Base-by-base conservation (phyloP, 1,284 basidiomycete species). In the Trametes versicolor region DNA sequence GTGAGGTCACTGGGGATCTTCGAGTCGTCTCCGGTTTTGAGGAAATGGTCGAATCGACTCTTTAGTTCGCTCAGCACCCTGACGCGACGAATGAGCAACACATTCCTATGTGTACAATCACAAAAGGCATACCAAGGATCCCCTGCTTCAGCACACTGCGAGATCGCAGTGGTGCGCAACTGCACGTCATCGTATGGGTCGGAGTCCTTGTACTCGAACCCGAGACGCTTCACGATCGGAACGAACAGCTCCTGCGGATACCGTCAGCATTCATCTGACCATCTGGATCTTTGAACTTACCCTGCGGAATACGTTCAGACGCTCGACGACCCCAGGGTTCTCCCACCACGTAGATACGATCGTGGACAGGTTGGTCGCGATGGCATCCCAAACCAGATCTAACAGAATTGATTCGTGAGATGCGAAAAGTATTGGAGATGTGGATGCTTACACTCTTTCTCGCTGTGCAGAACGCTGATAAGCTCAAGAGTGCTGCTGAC, bases 261-360 rank as follows among this genome's bases (percentile, higher is more conserved):
- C 6, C 23, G n/a, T 41, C 34, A 27, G 17, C 37, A 27, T 36
- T 23, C 23, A 13, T 19, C 3, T 2, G 6, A 15, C 13, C 39
- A 59, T 51, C 10, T 62, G 32, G 21, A 36, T 47, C 34, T 23
- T 32, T 25, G 36, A 34, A 36, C 50, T 41, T 58, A 92, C 90
- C 72, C 84, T 79, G 69, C 88, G 82, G 77, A 96, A 87, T 37
- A 80, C 82, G 70, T 92, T 83, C 68, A 96, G 75, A 48, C 83
- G 82, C 23, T 88, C 84, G 4, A 87, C 80, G 48, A 92, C 84
- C 4, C 83, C 76, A 39, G 87, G 75, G 66, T 94, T 82, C 78
- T 98, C 97, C 92, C 93, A 98, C 94, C 96, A 98, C 2, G 89
- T 88, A 17, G 82, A 85, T n/a, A 81, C 75, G 54, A 97, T 77